Percentiles rank a stretch among this genome's conserved stretches.
phyloP scores from a whole-genome alignment of 2,329 filamentous ascomycete genomes.

The Scedosporium apiospermum region DNA sequence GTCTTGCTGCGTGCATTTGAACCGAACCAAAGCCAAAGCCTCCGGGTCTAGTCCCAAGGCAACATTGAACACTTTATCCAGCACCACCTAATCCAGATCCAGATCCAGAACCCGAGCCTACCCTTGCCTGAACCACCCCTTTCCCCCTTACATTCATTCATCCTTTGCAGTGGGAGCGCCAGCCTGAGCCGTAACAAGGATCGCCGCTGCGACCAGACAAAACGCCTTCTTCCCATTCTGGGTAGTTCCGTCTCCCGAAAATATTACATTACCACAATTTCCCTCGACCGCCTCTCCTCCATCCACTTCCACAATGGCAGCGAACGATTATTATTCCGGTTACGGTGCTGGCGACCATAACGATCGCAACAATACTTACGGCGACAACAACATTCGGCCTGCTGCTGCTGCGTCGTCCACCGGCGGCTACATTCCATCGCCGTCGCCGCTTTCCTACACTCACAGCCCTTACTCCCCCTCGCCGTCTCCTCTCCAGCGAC shows the following conservation, averaged over 20 bases:
- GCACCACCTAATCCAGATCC: neutral
- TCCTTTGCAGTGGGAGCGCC: neutral
- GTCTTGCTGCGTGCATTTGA: neutral
- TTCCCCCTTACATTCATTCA: neutral
- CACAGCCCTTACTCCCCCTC: conserved; percentile 1
- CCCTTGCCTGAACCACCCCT: neutral
- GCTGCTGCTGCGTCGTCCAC: neutral
- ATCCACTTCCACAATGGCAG: conserved; percentile 7
- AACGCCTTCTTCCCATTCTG: neutral
- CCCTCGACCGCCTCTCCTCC: neutral
- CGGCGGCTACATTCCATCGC: conserved; percentile 8
- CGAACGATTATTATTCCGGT: conserved; percentile 11
- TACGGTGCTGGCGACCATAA: neutral
- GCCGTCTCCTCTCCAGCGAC: conserved; percentile 16
- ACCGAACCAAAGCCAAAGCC: neutral
- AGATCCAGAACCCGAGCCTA: neutral
- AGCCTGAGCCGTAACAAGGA: conserved; percentile 1
- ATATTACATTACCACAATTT: neutral
- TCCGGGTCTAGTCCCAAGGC: neutral
- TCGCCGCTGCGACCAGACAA: neutral
- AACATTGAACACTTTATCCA: neutral
- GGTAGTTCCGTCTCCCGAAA: neutral
- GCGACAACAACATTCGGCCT: conserved; percentile 6
- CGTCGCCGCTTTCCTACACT: conserved; percentile 7
- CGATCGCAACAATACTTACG: conserved; percentile 6